Evolutionary conservation across 768 basidiomycete genomes (phyloP), one percentile per base, ranked within the genome.

Genomic region (Crassisporium funariophilum): DNA sequence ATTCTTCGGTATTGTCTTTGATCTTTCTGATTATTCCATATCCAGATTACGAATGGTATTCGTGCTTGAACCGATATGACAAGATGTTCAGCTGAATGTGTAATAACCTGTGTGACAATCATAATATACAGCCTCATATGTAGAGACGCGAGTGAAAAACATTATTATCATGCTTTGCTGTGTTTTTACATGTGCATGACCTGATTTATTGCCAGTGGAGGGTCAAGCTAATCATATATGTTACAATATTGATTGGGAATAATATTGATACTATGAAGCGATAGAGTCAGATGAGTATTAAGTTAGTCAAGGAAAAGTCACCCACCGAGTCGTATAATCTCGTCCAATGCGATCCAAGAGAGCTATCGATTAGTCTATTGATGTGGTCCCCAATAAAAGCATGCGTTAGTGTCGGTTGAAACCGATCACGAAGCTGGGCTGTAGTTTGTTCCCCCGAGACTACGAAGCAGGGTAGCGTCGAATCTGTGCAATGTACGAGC

Each of bases 301-400:
- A 31, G 13, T 1, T 35, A 24, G 31, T 9, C 29, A 25, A 54
- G 3, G 16, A 13, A 22, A 12, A 22, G n/a, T n/a, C n/a, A 46
- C 86, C 59, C 60, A 92, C 91, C 50, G 92, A 97, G 67, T 99
- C 97, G 63, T 99, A 99, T 24, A 98, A 67, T 55, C 94, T 77
- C 27, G 97, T 98, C 88, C 95, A 98, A 52, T 90, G 85, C 23
- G 91, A 95, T 10, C 91, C 93, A 36, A 97, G 70, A 0, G 95
- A 95, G 44, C 78, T 88, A 52, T 97, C 86, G 52, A 99, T 88
- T 35, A 99, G 73, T 37, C 85, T 75, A 54, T 98, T 92, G n/a
- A 97, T 78, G 60, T 95, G 83, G 25, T 93, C 91, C 34, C 84
- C 91, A 21, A 95, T 86, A 25, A 88, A 76, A 34, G 75, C 78